Conservation (phyloP, 2,329 filamentous ascomycete species). For the Botrytis galanthina region DNA sequence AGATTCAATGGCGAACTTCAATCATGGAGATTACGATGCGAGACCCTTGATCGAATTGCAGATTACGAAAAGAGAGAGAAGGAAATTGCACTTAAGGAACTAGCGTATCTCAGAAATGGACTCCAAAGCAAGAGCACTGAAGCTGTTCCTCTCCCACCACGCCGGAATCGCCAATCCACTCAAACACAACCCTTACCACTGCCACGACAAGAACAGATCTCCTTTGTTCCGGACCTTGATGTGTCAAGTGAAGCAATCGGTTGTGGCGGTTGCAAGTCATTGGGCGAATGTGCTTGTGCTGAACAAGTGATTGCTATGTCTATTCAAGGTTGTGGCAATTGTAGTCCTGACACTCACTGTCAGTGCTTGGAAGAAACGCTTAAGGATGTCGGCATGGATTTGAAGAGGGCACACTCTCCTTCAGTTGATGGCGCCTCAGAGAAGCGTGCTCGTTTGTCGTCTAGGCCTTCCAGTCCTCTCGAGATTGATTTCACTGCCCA, state of each 20-base stretch:
- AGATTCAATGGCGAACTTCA: slow-evolving; percentile 49
- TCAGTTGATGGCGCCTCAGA: slow-evolving; percentile 39
- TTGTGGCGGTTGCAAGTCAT: slow-evolving; percentile 56
- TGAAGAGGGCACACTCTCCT: slow-evolving; percentile 39
- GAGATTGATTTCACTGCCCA: slow-evolving; percentile 74
- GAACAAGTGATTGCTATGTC: slow-evolving; percentile 57
- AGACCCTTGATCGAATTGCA: slow-evolving; percentile 38
- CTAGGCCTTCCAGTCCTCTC: slow-evolving; percentile 47
- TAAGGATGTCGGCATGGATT: slow-evolving; percentile 25
- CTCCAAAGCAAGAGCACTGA: slow-evolving; percentile 39
- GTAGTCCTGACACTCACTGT: slow-evolving; percentile 60
- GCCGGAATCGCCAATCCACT: slow-evolving; percentile 30
- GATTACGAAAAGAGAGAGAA: slow-evolving; percentile 43
- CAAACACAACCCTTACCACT: slow-evolving; percentile 20
- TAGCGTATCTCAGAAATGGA: slow-evolving; percentile 39
- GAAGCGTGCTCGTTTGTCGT: slow-evolving; percentile 56
- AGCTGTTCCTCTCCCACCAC: slow-evolving; percentile 43
- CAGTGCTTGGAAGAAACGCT: slow-evolving; percentile 54
- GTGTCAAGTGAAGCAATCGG: slow-evolving; percentile 36
- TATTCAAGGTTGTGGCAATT: slow-evolving; percentile 62
- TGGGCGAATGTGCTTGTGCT: slow-evolving; percentile 56
- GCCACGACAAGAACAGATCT: slow-evolving; percentile 25
- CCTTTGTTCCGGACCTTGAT: slow-evolving; percentile 29
- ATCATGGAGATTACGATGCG: slow-evolving; percentile 38
- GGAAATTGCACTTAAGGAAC: slow-evolving; percentile 44